Base-by-base conservation (phyloP, 2,329 filamentous ascomycete species). In the Colletotrichum truncatum region DNA sequence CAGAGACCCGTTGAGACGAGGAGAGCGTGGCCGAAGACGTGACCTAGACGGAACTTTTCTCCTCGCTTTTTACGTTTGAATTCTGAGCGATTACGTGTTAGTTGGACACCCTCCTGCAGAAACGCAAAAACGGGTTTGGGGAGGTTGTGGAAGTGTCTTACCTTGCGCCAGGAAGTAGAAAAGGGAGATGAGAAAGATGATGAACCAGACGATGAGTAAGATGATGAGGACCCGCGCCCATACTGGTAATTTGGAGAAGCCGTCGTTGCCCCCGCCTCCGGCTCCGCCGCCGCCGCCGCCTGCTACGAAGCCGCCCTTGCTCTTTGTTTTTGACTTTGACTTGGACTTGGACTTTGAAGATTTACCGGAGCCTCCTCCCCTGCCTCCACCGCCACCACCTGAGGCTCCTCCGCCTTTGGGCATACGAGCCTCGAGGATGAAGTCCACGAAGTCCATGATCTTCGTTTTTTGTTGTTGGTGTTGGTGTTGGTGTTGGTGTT, bases 211-310 rank as follows among this genome's bases (percentile, higher is more conserved):
- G 16, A 68, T 56, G 52, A 49, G 34, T 16, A 68, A 8, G 32
- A 68, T 52, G 64, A 67, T 64, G 58, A 68, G 64, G 10, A 68
- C 38, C 11, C 64, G 66, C 41, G 64, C 66, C 64, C 66, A 68
- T 23, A 64, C 26, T 36, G 66, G 66, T 2, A 68, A 28, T 12
- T 5, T 14, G 16, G 34, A 28, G 49, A 67, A 57, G 43, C 62
- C 65, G n/a, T 49, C 53, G n/a, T 46, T 49, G 2, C 53, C 52
- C 6, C 52, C 46, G 5, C 48, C 18, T 2, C 48, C 39, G 26
- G 14, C 48, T 7, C 53, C 53, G 1, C 53, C 43, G 8, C 41
- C 59, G 0, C 49, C 49, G 12, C 57, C 57, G 28, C 26, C 57
- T 32, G 26, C 36, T 28, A 62, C 28, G 28, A 39, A 26, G 23